Evolutionary conservation across 2,329 filamentous ascomycete genomes (phyloP).

Genomic region (Fusarium clavum): DNA sequence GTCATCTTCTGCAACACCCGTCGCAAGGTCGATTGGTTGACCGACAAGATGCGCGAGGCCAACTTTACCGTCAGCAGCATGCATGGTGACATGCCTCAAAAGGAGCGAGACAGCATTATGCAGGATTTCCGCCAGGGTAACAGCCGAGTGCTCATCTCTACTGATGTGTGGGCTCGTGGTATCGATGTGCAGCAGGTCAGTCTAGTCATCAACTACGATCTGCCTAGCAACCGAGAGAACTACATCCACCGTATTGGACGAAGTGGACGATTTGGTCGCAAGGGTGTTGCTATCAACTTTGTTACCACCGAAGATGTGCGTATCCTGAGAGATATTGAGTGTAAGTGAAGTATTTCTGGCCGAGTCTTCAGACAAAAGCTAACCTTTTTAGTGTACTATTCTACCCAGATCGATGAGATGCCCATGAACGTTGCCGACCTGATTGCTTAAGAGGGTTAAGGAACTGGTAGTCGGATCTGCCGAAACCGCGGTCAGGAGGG

Average conservation of each 20-base stretch:
- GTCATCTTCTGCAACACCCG: slow-evolving; percentile 99
- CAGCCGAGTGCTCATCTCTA: slow-evolving; percentile 95
- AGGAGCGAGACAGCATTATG: slow-evolving; percentile 99
- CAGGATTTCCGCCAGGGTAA: slow-evolving; percentile 98
- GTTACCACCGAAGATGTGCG: slow-evolving; percentile 98
- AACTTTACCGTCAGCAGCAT: slow-evolving; percentile 99
- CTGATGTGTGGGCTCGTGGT: slow-evolving; percentile 96
- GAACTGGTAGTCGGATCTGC: too few species aligned
- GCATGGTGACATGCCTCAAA: slow-evolving; percentile 99
- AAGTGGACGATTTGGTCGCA: slow-evolving; percentile 94
- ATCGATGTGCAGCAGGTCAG: slow-evolving; percentile 99
- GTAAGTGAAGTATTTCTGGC: slow-evolving; percentile 62
- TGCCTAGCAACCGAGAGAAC: slow-evolving; percentile 98
- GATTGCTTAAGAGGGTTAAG: slow-evolving; percentile 56
- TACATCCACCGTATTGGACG: slow-evolving; percentile 99
- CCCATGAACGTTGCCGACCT: slow-evolving; percentile 89
- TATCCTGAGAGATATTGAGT: slow-evolving; percentile 95
- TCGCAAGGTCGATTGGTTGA: slow-evolving; percentile 99
- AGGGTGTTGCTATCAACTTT: slow-evolving; percentile 99
- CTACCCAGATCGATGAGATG: slow-evolving; percentile 98
- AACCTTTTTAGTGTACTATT: slow-evolving; percentile 80
- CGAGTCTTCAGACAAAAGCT: slow-evolving; percentile 45
- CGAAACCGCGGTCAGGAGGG: not conserved
- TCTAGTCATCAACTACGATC: slow-evolving; percentile 98
- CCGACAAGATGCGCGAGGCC: slow-evolving; percentile 98